Percentiles rank a stretch among this genome's conserved stretches.
phyloP scores from a whole-genome alignment of 2,329 filamentous ascomycete species.

The Penicillium sclerotigenum region DNA sequence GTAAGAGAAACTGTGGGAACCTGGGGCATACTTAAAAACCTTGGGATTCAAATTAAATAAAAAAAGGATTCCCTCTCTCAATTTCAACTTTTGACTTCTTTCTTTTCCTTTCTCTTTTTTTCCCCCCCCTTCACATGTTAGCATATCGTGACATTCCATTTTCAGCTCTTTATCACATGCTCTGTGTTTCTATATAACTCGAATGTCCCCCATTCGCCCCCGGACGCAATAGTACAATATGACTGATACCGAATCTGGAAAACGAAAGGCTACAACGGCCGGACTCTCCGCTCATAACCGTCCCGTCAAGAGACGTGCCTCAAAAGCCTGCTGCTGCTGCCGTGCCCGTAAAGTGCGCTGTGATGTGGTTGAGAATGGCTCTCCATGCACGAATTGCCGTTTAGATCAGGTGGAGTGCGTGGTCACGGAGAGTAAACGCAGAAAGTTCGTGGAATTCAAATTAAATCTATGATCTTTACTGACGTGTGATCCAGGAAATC shows the following conservation, averaged over 20 bases:
- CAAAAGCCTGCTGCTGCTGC: constrained; percentile 85
- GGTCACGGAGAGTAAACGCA: constrained; percentile 76
- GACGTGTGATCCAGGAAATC: constrained; percentile 35
- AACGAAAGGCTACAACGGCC: constrained; percentile 57
- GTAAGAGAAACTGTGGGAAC: constrained; percentile 8
- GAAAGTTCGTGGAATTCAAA: constrained; percentile 46
- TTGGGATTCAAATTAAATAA: constrained; percentile 8
- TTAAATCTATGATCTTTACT: constrained; percentile 9
- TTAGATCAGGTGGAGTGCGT: constrained; percentile 53
- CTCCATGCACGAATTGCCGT: constrained; percentile 82
- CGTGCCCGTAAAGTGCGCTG: constrained; percentile 87
- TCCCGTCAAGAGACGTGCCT: constrained; percentile 78
- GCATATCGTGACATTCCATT: neutral
- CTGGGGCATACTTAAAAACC: constrained; percentile 33
- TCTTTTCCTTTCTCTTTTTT: neutral
- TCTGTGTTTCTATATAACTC: constrained; percentile 4
- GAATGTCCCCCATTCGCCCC: constrained; percentile 23
- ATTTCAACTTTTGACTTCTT: neutral
- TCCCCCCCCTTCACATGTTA: neutral
- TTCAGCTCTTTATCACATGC: constrained; percentile 3
- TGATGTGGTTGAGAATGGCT: constrained; percentile 82
- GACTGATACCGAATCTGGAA: constrained; percentile 41
- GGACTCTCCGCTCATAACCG: constrained; percentile 53
- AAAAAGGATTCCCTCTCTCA: constrained; percentile 22
- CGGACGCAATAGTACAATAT: constrained; percentile 15